phyloP scores from a whole-genome alignment of 805 yeast species.

The Saturnispora dispora region DNA sequence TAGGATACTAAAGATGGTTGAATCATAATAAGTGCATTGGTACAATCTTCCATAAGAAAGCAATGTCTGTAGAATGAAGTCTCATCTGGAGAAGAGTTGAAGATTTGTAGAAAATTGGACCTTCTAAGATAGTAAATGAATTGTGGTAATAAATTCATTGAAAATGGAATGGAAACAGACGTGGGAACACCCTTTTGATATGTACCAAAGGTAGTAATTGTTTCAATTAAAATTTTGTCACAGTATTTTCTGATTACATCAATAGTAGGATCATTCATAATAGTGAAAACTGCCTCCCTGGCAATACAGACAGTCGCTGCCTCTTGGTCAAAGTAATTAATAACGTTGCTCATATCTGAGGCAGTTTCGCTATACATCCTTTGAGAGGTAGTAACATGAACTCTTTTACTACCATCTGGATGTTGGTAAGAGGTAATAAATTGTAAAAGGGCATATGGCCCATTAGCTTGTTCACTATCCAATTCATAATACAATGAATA shows the following conservation, averaged over 20 bases:
- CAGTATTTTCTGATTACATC: slow-evolving; percentile 39
- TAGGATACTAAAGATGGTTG: slow-evolving; percentile 60
- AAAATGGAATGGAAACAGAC: slow-evolving; percentile 41
- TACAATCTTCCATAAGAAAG: slow-evolving; percentile 51
- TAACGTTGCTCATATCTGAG: slow-evolving; percentile 27
- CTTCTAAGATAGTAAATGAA: slow-evolving; percentile 60
- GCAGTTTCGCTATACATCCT: slow-evolving; percentile 33
- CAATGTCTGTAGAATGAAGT: slow-evolving; percentile 56
- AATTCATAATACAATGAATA: slow-evolving; percentile 53
- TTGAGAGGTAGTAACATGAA: slow-evolving; percentile 53
- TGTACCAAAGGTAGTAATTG: slow-evolving; percentile 39
- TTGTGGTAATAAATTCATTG: slow-evolving; percentile 52
- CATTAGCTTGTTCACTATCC: slow-evolving; percentile 12
- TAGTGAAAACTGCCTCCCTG: slow-evolving; percentile 40
- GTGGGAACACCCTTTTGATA: slow-evolving; percentile 38
- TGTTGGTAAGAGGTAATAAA: slow-evolving; percentile 56
- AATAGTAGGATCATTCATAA: slow-evolving; percentile 29
- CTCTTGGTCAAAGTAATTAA: slow-evolving; percentile 55
- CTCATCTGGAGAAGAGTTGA: slow-evolving; percentile 67
- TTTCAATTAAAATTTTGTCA: slow-evolving; percentile 38
- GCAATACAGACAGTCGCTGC: slow-evolving; percentile 57
- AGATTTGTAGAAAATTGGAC: slow-evolving; percentile 55
- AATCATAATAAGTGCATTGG: slow-evolving; percentile 54
- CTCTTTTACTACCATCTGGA: slow-evolving; percentile 44
- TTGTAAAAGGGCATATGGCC: slow-evolving; percentile 31